Base-by-base conservation (phyloP, 768 basidiomycete genomes). In the Russula lepida region DNA sequence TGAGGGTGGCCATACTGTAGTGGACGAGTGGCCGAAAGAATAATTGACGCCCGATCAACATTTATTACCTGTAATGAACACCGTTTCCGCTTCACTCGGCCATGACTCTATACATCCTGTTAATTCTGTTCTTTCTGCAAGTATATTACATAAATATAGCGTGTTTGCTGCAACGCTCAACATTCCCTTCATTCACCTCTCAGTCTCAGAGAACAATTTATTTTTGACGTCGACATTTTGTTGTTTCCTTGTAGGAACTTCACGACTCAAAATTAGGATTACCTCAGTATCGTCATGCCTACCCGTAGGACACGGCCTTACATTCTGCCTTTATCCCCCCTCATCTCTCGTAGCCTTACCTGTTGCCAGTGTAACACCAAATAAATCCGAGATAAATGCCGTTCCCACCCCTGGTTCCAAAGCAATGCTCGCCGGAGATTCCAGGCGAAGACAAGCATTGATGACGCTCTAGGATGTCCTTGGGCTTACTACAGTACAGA, bases 401-500 rank as follows among this genome's bases (percentile, higher is more conserved):
- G 25, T 33, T 11, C 50, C 51, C 6, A 21, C 50, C 0, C 35
- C 25, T 25, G 13, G n/a, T 46, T 19, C 59, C 8, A 59, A 50
- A 30, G 15, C 33, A 17, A 37, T 19, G 2, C 13, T 51, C 23
- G 17, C 43, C 1, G 62, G 54, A 55, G 56, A 63, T 41, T 56
- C 52, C 11, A 52, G 21, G 60, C 74, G 79, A 58, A 80, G 74
- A 66, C 77, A 80, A 64, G 79, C 80, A 7, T 67, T 81, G 49
- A 70, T 78, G 41, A 79, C 74, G 44, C 67, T 81, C 55, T 70
- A 81, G 54, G 80, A 81, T 64, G 75, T 76, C 54, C 68, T 81
- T 51, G 71, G 73, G 59, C 47, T 81, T 56, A 74, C 69, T 63
- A 73, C 71, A 44, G 79, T 63, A 73, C 71, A 44, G 79, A 81